Evolutionary conservation across 345 rosid species (phyloP).

Genomic region (Aquilaria yunnanensis): DNA sequence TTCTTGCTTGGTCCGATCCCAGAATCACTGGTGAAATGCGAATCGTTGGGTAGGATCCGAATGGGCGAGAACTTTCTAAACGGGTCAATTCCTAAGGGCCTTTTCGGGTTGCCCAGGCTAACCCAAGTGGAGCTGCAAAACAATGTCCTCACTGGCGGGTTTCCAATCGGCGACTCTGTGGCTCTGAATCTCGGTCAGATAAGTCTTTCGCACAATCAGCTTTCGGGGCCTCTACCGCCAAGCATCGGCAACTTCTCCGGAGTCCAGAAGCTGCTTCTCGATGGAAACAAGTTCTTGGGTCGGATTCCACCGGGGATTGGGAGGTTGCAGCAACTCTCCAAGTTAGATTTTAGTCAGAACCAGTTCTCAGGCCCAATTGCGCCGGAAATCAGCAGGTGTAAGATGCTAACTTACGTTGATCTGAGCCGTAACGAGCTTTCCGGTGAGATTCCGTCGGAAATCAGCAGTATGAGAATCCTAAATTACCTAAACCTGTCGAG

Average conservation of each 20-base stretch:
- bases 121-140: conserved; percentile 79
- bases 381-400: conserved; percentile 71
- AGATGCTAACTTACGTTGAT: conserved; percentile 73
- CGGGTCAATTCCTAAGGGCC: conserved; percentile 79
- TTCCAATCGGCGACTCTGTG: conserved; percentile 43
- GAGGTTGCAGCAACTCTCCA: conserved; percentile 67
- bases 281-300: conserved; percentile 78
- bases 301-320: conserved; percentile 74
- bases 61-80: conserved; percentile 86
- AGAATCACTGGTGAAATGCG: conserved; percentile 59
- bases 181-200: conserved; percentile 66
- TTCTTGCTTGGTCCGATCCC: conserved; percentile 81
- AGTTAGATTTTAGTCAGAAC: conserved; percentile 78
- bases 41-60: conserved; percentile 67
- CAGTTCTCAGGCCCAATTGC: conserved; percentile 56
- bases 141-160: conserved; percentile 56
- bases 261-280: conserved; percentile 79
- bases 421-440: conserved; percentile 76
- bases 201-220: conserved; percentile 70
- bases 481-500: conserved; percentile 82
- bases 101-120: conserved; percentile 61
- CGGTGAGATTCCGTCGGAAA: conserved; percentile 73
- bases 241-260: conserved; percentile 72
- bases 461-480: conserved; percentile 71
- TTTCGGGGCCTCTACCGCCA: conserved; percentile 67